These are phyloP conservation scores for Chernovozyma sophiae-reginae DNA, from an alignment of 1,139 yeast genomes.

Conservation along the genomic window DNA sequence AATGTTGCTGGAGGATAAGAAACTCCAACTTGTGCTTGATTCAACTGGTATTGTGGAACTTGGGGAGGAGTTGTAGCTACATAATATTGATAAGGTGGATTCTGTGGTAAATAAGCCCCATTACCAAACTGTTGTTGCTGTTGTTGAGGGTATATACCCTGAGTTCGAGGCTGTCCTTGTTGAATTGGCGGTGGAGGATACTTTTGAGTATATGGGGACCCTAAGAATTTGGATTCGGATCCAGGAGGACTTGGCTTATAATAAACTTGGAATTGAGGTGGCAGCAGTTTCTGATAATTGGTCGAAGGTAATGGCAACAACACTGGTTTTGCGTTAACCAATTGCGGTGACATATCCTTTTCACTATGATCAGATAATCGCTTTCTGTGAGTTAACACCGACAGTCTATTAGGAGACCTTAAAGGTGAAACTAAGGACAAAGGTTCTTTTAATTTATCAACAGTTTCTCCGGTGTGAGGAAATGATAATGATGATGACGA, in stretches of 20 bases:
- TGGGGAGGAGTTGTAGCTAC: constrained; percentile 20
- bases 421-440: constrained; percentile 21
- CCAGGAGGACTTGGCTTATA: constrained; percentile 14
- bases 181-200: constrained; percentile 12
- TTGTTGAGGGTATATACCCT: constrained; percentile 4
- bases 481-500: constrained; percentile 22
- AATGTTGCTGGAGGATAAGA: constrained; percentile 7
- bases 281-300: constrained; percentile 7
- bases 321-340: constrained; percentile 7
- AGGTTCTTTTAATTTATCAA: constrained; percentile 8
- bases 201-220: constrained; percentile 36
- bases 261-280: constrained; percentile 23
- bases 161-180: constrained; percentile 5
- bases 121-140: constrained; percentile 7
- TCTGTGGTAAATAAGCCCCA: constrained; percentile 13
- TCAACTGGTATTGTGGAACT: constrained; percentile 3
- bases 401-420: constrained; percentile 33
- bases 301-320: constrained; percentile 16
- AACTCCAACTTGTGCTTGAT: neutral
- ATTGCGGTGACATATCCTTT: constrained; percentile 16
- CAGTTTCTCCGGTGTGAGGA: constrained; percentile 23
- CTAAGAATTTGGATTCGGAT: constrained; percentile 13
- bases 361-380: constrained; percentile 24
- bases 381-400: constrained; percentile 22
- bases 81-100: constrained; percentile 25